Base-by-base conservation (phyloP, 306 rosid species). In the Ormosia semicastrata region DNA sequence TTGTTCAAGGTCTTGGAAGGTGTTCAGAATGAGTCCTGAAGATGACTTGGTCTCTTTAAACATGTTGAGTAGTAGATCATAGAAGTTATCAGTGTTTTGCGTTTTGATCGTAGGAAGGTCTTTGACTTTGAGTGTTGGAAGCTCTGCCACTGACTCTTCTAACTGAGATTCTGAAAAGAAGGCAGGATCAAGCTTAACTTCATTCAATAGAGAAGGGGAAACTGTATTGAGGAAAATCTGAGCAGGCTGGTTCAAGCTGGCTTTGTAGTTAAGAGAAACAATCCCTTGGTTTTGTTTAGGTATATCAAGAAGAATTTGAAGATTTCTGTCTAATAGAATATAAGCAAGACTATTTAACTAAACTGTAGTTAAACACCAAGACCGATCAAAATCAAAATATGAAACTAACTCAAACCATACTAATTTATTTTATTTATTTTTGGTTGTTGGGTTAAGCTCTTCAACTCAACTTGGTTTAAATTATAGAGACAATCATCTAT, bases 1-100 rank as follows among this genome's bases (percentile, higher is more conserved):
- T 18, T 37, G 72, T 75, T 91, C 91, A 30, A 93, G 87, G n/a
- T 88, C 87, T 39, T 86, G 69, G 34, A 79, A 77, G 62, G 89
- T 82, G 82, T 93, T 93, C 89, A 88, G 90, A 75, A 90, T 89
- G 57, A 93, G 7, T 13, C 92, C 92, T 5, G 85, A 75, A 41
- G 93, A 90, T 52, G 73, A 68, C 83, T 80, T 79, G 78, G 41
- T 37, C 41, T 37, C 79, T 73, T 49, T 62, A 47, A 4, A 85
- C 40, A 37, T 37, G 41, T 37, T 37, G 41, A 37, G 41, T 1
- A 37, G 41, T 32, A 88, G 7, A 3, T 82, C 47, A 70, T 80
- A 71, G 5, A 36, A 70, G 6, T 15, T 18, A 7, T 88, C 81
- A 0, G 81, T 77, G 34, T 82, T 49, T 1, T 8, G n/a, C 0